These are phyloP conservation scores for Globisporangium spinosum DNA, from an alignment of 352 stramenopile genomes.

Conservation along the genomic window DNA sequence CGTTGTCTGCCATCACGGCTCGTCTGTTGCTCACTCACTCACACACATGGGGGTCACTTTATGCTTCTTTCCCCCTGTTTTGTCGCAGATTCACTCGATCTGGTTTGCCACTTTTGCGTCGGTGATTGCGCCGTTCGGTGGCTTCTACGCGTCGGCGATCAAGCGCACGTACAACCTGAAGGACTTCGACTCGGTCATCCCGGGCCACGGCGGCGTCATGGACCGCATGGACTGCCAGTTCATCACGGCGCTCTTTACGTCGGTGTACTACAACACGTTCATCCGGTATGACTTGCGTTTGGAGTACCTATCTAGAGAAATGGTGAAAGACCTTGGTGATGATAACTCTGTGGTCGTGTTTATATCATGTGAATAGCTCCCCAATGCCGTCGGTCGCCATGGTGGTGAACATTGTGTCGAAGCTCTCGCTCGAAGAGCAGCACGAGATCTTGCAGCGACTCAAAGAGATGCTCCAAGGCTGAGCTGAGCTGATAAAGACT, in stretches of 20 bases:
- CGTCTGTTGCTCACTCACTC: not conserved
- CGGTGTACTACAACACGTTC: constrained; percentile 97
- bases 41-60: constrained; percentile 6
- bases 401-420: constrained; percentile 73
- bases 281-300: constrained; percentile 62
- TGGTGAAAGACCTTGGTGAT: not conserved
- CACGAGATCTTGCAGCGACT: constrained; percentile 61
- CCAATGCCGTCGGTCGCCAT: constrained; percentile 53
- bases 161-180: constrained; percentile 99
- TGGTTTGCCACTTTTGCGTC: constrained; percentile 96
- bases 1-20: not conserved
- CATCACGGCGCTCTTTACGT: constrained; percentile 93
- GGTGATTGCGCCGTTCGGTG: constrained; percentile 98
- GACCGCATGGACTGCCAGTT: constrained; percentile 98
- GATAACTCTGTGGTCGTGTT: not conserved
- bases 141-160: constrained; percentile 98
- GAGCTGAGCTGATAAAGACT: not conserved
- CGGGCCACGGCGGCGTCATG: constrained; percentile 96
- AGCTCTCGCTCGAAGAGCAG: constrained; percentile 67
- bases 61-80: constrained; percentile 7
- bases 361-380: constrained; percentile 30
- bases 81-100: constrained; percentile 91
- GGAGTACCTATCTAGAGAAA: not conserved
- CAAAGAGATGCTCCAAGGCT: constrained; percentile 54
- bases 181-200: constrained; percentile 99